Evolutionary conservation across 2,329 filamentous ascomycete genomes (phyloP).

Genomic region (Calonectria hongkongensis): DNA sequence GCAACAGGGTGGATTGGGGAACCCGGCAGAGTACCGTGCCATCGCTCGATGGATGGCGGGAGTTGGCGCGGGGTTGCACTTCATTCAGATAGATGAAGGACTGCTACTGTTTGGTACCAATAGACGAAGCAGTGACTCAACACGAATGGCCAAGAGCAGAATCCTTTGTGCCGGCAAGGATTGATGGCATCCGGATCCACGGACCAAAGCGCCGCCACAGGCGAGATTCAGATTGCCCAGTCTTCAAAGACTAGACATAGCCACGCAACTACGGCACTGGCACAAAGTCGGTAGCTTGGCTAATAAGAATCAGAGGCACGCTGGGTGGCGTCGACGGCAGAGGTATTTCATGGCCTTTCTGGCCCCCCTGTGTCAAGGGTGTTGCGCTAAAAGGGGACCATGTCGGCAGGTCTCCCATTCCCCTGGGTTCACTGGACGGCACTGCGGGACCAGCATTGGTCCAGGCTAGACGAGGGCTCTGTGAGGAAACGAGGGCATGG

Average conservation of each 20-base stretch:
- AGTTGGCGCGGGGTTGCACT: slow-evolving; percentile 42
- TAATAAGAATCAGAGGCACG: slow-evolving; percentile 30
- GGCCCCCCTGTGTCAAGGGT: slow-evolving; percentile 39
- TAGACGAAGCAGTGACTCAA: slow-evolving; percentile 36
- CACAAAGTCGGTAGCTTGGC: slow-evolving; percentile 36
- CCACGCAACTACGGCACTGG: slow-evolving; percentile 38
- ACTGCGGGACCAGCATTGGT: slow-evolving; percentile 47
- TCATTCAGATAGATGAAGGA: slow-evolving; percentile 41
- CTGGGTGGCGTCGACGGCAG: slow-evolving; percentile 41
- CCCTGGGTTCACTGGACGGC: slow-evolving; percentile 45
- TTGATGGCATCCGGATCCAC: slow-evolving; percentile 36
- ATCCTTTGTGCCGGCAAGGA: slow-evolving; percentile 38
- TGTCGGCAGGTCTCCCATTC: slow-evolving; percentile 48
- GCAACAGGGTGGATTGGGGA: slow-evolving; percentile 46
- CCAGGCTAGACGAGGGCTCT: slow-evolving; percentile 44
- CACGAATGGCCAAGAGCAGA: slow-evolving; percentile 37
- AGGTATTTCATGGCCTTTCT: slow-evolving; percentile 43
- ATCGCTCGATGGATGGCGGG: slow-evolving; percentile 42
- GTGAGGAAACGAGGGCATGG: slow-evolving; percentile 43
- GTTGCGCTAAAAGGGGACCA: slow-evolving; percentile 44
- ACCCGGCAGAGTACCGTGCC: slow-evolving; percentile 42
- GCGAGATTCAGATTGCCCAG: slow-evolving; percentile 31
- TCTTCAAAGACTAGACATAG: slow-evolving; percentile 33
- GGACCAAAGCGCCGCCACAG: slow-evolving; percentile 35
- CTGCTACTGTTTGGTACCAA: slow-evolving; percentile 27